Conservation (phyloP, 192 early-diverging fungal genomes). For the Coemansia pectinata region DNA sequence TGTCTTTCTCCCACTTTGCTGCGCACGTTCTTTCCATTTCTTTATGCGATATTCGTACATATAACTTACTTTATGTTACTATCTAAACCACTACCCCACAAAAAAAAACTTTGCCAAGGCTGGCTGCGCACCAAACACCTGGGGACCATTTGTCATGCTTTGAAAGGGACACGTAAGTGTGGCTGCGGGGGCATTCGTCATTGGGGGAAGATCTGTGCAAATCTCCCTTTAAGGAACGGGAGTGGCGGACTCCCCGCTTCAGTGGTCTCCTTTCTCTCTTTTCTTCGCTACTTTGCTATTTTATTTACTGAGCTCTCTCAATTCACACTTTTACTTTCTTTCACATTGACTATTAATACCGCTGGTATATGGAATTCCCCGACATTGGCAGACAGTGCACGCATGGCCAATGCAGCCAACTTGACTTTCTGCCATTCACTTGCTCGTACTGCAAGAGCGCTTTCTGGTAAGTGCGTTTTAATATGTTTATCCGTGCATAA, state of each 20-base stretch:
- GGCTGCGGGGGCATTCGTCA: background rate
- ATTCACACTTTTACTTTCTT: background rate
- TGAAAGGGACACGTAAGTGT: background rate
- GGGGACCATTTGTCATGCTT: background rate
- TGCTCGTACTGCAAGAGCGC: constrained; percentile 51
- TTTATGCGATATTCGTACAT: background rate
- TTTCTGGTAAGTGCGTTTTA: constrained; percentile 55
- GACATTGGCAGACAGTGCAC: constrained; percentile 69
- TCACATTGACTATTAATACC: background rate
- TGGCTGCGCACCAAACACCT: background rate
- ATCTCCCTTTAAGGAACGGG: background rate
- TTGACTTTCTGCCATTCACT: constrained; percentile 59
- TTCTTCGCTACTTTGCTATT: background rate
- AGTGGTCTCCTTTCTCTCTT: constrained; percentile 8
- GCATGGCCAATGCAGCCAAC: constrained; percentile 57
- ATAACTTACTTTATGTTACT: background rate
- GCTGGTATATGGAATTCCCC: constrained; percentile 65
- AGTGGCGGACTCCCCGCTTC: background rate
- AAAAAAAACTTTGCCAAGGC: background rate
- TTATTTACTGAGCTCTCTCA: background rate
- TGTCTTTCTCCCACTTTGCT: background rate
- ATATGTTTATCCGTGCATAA: background rate
- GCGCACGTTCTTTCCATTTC: constrained; percentile 3
- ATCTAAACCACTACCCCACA: background rate
- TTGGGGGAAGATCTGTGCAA: background rate